Conservation (phyloP, 768 basidiomycete genomes). For the Psilocybe azurescens region DNA sequence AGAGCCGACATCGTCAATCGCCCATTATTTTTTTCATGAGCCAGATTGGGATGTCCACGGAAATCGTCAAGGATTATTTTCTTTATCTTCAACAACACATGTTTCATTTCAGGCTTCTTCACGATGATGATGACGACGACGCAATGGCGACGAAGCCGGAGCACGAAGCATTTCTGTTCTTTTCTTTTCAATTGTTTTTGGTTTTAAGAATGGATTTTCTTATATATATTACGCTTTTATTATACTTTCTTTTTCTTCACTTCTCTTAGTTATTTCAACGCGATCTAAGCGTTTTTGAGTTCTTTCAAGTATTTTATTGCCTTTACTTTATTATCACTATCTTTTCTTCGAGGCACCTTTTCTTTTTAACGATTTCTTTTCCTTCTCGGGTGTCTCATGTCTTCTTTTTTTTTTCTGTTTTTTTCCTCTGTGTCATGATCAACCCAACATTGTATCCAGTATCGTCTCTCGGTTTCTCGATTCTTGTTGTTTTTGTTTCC, state of each 20-base stretch:
- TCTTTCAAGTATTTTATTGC: slow-evolving; percentile 2
- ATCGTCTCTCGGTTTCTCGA: background rate
- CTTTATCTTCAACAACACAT: background rate
- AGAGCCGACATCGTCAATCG: background rate
- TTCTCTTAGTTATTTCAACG: background rate
- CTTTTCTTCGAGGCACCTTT: background rate
- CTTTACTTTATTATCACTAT: slow-evolving; percentile 3
- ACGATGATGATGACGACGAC: background rate
- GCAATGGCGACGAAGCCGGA: background rate
- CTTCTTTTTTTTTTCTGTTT: slow-evolving; percentile 1
- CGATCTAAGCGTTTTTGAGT: background rate
- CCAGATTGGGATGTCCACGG: background rate
- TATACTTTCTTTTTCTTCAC: background rate
- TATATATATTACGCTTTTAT: background rate
- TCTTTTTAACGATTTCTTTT: background rate
- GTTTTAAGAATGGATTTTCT: background rate
- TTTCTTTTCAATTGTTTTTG: background rate
- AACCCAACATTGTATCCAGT: slow-evolving; percentile 17
- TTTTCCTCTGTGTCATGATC: slow-evolving; percentile 8
- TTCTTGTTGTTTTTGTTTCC: background rate
- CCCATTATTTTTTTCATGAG: background rate
- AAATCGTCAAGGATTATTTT: background rate
- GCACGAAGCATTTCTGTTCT: slow-evolving; percentile 7
- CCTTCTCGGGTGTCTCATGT: background rate
- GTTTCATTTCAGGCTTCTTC: background rate